Base-by-base conservation (phyloP, 352 stramenopile species). In the Phytopythium sindhum region DNA sequence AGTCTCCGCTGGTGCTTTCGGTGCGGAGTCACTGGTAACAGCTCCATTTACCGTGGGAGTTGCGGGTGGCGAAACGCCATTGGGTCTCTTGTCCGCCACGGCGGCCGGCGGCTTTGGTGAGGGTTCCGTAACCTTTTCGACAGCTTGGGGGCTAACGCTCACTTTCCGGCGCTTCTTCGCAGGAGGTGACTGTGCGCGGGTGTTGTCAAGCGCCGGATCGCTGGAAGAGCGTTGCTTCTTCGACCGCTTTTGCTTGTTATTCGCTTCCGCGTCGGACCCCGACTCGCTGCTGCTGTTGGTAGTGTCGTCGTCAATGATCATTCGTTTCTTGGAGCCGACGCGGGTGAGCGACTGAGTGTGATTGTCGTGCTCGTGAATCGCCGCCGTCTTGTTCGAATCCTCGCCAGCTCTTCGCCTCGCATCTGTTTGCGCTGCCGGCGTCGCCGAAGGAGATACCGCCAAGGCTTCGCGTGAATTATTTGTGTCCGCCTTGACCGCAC, bases 291-390 rank as follows among this genome's bases (percentile, higher is more conserved):
- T 69, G 66, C 77, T 83, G 47, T 84, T 77, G 21, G 72, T 80
- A 55, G 69, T 78, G 61, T 89, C 80, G 57, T 89, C 80, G 24
- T 88, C 78, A 37, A 89, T 73, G 61, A 89, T 86, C 53, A 78
- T 74, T 56, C 78, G 70, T 54, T 89, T 89, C 65, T 84, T 89
- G 17, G 70, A 67, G 23, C 73, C 69, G 8, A 74, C 54, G 29
- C 55, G 55, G 17, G 35, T 33, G 8, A 60, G 26, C 3, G 39
- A 24, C 12, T 35, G 35, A 5, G n/a, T 6, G 14, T 58, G 52
- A n/a, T 11, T 47, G 15, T 47, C 17, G 31, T 57, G 28, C 52
- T 57, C 52, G 35, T 24, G 17, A 42, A 2, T 42, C 19, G 51
- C 23, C 14, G 24, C 24, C 12, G 23, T 4, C 23, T 53, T 53